These are phyloP conservation scores for Acrocalymma vagum DNA, from an alignment of 2,329 filamentous ascomycete species.

Conservation along the genomic window DNA sequence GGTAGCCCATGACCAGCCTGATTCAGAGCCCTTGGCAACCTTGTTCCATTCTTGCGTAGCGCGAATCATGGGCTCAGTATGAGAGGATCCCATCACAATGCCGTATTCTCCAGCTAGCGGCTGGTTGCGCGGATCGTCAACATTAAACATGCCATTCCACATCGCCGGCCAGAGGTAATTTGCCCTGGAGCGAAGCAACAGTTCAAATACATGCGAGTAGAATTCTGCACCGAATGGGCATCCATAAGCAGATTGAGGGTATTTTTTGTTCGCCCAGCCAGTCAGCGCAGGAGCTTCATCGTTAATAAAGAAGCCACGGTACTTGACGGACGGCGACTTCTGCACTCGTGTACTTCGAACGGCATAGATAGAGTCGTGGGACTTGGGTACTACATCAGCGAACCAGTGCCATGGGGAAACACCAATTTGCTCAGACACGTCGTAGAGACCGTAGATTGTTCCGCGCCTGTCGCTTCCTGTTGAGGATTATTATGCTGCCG, in stretches of 20 bases:
- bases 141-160: conserved; percentile 76
- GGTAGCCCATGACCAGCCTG: conserved; percentile 72
- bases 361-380: conserved; percentile 64
- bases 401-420: conserved; percentile 76
- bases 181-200: conserved; percentile 72
- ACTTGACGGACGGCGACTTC: conserved; percentile 69
- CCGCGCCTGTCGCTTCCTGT: conserved; percentile 68
- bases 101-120: conserved; percentile 77
- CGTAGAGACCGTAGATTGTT: conserved; percentile 75
- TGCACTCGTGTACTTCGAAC: conserved; percentile 64
- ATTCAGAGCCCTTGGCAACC: conserved; percentile 58
- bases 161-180: conserved; percentile 80
- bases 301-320: conserved; percentile 75
- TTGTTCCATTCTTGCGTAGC: conserved; percentile 61
- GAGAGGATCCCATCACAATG: conserved; percentile 76
- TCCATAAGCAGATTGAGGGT: conserved; percentile 54
- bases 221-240: conserved; percentile 65
- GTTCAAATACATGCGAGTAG: conserved; percentile 74
- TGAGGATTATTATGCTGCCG: conserved; percentile 10
- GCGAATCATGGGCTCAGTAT: conserved; percentile 76
- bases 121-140: conserved; percentile 74
- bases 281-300: conserved; percentile 74
- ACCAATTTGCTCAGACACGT: conserved; percentile 76
- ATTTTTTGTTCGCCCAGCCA: conserved; percentile 70
- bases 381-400: conserved; percentile 67